These are phyloP conservation scores for Lipomyces yamadae DNA, from an alignment of 805 yeast genomes.

Conservation along the genomic window DNA sequence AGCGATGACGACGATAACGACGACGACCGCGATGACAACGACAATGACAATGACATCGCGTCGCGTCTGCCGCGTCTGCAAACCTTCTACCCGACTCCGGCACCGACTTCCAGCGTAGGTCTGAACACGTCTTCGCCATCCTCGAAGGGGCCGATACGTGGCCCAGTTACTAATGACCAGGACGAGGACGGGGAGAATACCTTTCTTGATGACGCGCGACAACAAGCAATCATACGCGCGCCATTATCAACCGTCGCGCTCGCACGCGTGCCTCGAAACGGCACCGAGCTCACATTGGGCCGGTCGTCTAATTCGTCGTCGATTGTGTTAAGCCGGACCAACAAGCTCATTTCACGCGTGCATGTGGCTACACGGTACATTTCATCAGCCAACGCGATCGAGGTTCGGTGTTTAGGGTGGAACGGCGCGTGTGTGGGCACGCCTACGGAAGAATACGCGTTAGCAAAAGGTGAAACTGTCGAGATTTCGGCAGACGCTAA, in stretches of 20 bases:
- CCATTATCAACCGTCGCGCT: slow-evolving; percentile 49
- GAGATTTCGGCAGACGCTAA: slow-evolving; percentile 66
- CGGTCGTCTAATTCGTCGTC: slow-evolving; percentile 69
- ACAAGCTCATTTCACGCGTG: slow-evolving; percentile 65
- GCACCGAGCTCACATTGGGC: slow-evolving; percentile 57
- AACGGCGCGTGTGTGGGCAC: slow-evolving; percentile 80
- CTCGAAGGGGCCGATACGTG: slow-evolving; percentile 14
- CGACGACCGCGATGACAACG: neutral
- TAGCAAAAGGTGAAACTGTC: slow-evolving; percentile 67
- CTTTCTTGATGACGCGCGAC: neutral
- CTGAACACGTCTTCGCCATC: slow-evolving; percentile 24
- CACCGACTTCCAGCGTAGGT: slow-evolving; percentile 40
- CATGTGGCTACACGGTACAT: slow-evolving; percentile 62
- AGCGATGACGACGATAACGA: slow-evolving; percentile 11
- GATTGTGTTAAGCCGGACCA: slow-evolving; percentile 54
- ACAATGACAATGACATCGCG: slow-evolving; percentile 11
- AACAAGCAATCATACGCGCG: slow-evolving; percentile 39
- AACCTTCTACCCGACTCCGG: slow-evolving; percentile 43
- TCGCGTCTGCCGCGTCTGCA: slow-evolving; percentile 42
- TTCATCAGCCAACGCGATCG: slow-evolving; percentile 49
- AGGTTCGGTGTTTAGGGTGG: slow-evolving; percentile 74
- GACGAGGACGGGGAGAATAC: neutral
- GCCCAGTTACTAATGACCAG: slow-evolving; percentile 1
- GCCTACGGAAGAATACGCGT: slow-evolving; percentile 51
- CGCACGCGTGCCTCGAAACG: slow-evolving; percentile 51